phyloP scores from a whole-genome alignment of 805 yeast genomes.

The Brettanomyces custersianus region DNA sequence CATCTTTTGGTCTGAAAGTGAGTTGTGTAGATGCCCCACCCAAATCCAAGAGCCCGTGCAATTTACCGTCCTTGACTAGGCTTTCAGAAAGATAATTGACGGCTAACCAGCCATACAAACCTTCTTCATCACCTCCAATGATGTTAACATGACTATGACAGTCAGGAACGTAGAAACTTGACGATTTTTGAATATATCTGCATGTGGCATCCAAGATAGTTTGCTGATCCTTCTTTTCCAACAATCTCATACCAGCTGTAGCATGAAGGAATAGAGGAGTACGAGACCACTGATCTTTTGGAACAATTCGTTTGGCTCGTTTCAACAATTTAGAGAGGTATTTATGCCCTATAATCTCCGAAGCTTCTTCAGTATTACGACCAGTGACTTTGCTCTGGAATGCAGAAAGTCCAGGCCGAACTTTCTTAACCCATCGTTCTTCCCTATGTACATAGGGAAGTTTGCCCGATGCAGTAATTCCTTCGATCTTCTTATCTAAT shows the following conservation, averaged over 20 bases:
- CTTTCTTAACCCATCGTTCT: slow-evolving; percentile 40
- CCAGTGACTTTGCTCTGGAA: slow-evolving; percentile 10
- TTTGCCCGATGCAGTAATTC: slow-evolving; percentile 2
- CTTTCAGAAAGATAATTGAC: slow-evolving; percentile 46
- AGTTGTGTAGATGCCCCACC: slow-evolving; percentile 63
- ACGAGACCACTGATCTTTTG: slow-evolving; percentile 47
- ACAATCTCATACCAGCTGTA: slow-evolving; percentile 58
- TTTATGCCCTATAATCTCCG: slow-evolving; percentile 37
- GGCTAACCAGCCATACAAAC: slow-evolving; percentile 59
- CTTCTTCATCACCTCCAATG: slow-evolving; percentile 59
- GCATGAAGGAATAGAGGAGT: slow-evolving; percentile 66
- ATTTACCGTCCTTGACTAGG: slow-evolving; percentile 32
- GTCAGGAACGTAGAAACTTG: slow-evolving; percentile 50
- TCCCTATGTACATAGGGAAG: slow-evolving; percentile 21
- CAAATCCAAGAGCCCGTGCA: slow-evolving; percentile 48
- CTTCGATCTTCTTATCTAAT: slow-evolving; percentile 1
- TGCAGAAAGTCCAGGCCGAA: slow-evolving; percentile 50
- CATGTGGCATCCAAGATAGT: slow-evolving; percentile 41
- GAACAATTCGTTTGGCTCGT: slow-evolving; percentile 42
- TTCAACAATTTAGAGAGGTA: slow-evolving; percentile 42
- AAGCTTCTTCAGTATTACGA: slow-evolving; percentile 29
- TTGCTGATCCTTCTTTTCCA: slow-evolving; percentile 39
- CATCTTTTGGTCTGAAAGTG: slow-evolving; percentile 47
- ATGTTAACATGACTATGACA: slow-evolving; percentile 51
- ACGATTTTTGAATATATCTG: slow-evolving; percentile 34